phyloP scores from a whole-genome alignment of 164 flowering plant genomes.

The Vitis amurensis region DNA sequence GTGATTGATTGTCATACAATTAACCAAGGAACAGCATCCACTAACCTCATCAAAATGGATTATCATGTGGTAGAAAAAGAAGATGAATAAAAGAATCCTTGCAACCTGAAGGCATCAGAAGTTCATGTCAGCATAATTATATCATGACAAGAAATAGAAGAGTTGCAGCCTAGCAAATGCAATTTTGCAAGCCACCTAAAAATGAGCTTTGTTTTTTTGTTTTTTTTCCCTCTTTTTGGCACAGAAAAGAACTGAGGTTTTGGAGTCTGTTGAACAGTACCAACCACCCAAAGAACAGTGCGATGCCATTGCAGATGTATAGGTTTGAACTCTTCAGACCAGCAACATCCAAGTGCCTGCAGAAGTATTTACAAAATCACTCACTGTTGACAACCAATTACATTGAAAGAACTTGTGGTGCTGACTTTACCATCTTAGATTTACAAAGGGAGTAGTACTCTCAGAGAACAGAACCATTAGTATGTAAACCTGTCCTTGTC shows the following conservation, averaged over 20 bases:
- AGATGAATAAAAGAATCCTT: constrained; percentile 63
- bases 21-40: background rate
- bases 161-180: background rate
- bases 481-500: constrained; percentile 67
- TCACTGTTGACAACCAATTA: constrained; percentile 6
- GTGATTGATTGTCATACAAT: background rate
- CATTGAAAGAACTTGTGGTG: background rate
- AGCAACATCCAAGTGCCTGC: constrained; percentile 78
- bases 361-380: background rate
- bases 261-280: constrained; percentile 27
- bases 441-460: constrained; percentile 75
- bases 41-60: constrained; percentile 68
- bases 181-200: background rate
- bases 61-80: constrained; percentile 57
- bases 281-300: constrained; percentile 72
- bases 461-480: constrained; percentile 78
- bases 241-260: constrained; percentile 2
- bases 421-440: constrained; percentile 65
- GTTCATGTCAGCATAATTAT: constrained; percentile 1
- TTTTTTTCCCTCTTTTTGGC: no score
- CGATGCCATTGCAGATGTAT: constrained; percentile 65
- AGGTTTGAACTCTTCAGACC: constrained; percentile 64
- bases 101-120: constrained; percentile 49
- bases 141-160: background rate
- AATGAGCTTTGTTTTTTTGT: no score